A percentile compares a stretch with the other conserved stretches of the same genome.
These are phyloP conservation scores for Aspergillus sp. DNA, from an alignment of 2,329 filamentous ascomycete species.

Conservation along the genomic window DNA sequence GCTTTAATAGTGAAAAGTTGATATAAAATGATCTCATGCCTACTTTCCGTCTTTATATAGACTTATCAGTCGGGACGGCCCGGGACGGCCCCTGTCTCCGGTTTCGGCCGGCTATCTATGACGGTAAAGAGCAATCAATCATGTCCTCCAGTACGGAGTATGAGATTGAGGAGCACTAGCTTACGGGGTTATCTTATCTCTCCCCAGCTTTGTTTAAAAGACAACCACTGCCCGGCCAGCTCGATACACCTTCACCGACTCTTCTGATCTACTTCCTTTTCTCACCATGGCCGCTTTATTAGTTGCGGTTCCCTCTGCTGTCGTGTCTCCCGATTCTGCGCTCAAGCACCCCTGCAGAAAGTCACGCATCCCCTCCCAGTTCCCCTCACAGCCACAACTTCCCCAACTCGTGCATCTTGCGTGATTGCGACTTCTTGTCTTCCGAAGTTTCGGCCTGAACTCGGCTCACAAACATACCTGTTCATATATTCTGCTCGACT, in stretches of 20 bases:
- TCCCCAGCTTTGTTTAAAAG: conserved; percentile 6
- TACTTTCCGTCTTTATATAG: not conserved
- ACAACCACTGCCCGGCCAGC: conserved; percentile 1
- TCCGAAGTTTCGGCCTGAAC: not conserved
- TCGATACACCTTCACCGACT: conserved; percentile 20
- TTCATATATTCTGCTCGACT: not conserved
- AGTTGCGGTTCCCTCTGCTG: conserved; percentile 1
- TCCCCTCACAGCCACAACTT: conserved; percentile 5
- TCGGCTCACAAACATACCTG: not conserved
- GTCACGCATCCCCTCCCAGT: not conserved
- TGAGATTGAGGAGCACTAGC: too few relatives aligned
- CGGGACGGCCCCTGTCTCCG: conserved; percentile 9
- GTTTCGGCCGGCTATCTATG: conserved; percentile 1
- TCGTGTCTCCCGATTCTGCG: not conserved
- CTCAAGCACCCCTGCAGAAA: not conserved
- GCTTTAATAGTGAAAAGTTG: too few relatives aligned
- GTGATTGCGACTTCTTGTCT: not conserved
- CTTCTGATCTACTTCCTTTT: conserved; percentile 6
- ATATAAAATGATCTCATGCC: not conserved
- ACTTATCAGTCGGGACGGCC: conserved; percentile 8
- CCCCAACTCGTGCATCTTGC: conserved; percentile 1
- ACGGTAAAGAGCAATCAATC: not conserved
- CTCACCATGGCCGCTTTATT: conserved; percentile 2
- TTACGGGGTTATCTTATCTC: not conserved
- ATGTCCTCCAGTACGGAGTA: too few relatives aligned